phyloP scores from a whole-genome alignment of 2,329 filamentous ascomycete genomes.

The Penicillium fuscoglaucum region DNA sequence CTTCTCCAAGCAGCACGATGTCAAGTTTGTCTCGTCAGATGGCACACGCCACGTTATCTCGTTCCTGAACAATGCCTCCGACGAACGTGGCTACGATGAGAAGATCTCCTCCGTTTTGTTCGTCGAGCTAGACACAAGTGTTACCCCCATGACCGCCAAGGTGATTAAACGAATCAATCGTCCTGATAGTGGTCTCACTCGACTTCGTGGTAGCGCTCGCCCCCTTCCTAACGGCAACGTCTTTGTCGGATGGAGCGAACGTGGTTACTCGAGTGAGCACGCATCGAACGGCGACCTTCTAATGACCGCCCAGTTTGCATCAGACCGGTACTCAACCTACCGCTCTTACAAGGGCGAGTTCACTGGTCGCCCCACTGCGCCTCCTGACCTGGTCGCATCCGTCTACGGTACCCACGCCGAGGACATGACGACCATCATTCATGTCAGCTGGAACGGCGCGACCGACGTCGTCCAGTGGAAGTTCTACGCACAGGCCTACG shows the following conservation, averaged over 20 bases:
- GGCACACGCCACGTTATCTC: conserved; percentile 35
- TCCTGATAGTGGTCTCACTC: conserved; percentile 37
- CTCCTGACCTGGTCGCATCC: conserved; percentile 36
- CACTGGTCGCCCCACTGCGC: conserved; percentile 33
- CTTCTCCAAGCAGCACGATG: conserved; percentile 42
- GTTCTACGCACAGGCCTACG: conserved; percentile 29
- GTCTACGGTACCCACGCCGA: conserved; percentile 31
- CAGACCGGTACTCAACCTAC: conserved; percentile 40
- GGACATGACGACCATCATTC: conserved; percentile 23
- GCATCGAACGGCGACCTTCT: conserved; percentile 36
- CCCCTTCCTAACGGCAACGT: conserved; percentile 39
- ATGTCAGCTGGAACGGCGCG: conserved; percentile 35
- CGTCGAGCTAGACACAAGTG: conserved; percentile 32
- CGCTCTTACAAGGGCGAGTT: conserved; percentile 44
- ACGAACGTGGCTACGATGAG: conserved; percentile 33
- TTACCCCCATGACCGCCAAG: conserved; percentile 30
- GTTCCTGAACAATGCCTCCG: conserved; percentile 37
- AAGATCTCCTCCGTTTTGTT: conserved; percentile 33
- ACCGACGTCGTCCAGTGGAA: conserved; percentile 39
- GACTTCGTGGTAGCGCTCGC: conserved; percentile 40
- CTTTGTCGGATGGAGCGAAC: conserved; percentile 41
- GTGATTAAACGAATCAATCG: conserved; percentile 34
- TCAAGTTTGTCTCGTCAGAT: conserved; percentile 33
- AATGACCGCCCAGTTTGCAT: conserved; percentile 40
- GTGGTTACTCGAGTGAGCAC: conserved; percentile 40